These are phyloP conservation scores for Gossypium gossypioides DNA, from an alignment of 441 rosid genomes.

Conservation along the genomic window DNA sequence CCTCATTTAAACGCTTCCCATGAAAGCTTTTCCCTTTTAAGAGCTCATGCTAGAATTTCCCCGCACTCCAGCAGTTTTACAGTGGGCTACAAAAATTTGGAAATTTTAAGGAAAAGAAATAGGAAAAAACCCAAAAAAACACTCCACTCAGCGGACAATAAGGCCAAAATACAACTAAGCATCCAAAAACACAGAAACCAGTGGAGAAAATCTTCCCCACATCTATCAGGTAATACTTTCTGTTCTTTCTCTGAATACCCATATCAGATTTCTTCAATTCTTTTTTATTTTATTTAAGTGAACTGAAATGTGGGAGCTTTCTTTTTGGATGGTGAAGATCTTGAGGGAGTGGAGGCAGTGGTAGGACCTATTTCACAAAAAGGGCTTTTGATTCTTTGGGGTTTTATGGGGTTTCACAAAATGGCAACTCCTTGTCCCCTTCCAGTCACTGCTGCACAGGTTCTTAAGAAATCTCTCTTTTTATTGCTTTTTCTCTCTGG, in stretches of 20 bases:
- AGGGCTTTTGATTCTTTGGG: conserved; percentile 19
- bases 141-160: background rate
- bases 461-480: background rate
- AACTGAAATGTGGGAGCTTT: conserved; percentile 1
- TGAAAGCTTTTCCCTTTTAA: no score
- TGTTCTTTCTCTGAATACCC: background rate
- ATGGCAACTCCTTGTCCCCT: conserved; percentile 51
- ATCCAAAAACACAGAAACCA: background rate
- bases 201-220: conserved; percentile 28
- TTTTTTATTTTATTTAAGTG: background rate
- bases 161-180: background rate
- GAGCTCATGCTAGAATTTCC: no score
- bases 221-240: conserved; percentile 23
- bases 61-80: background rate
- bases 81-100: background rate
- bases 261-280: conserved; percentile 1
- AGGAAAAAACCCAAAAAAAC: background rate
- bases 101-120: background rate
- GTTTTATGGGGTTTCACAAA: conserved; percentile 18
- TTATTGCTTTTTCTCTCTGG: background rate
- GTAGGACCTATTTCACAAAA: conserved; percentile 14
- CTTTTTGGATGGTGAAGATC: conserved; percentile 23
- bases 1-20: no score
- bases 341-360: conserved; percentile 20
- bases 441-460: conserved; percentile 59